Conservation (phyloP, 1,139 yeast species). For the Lodderomyces orthopsilosis region DNA sequence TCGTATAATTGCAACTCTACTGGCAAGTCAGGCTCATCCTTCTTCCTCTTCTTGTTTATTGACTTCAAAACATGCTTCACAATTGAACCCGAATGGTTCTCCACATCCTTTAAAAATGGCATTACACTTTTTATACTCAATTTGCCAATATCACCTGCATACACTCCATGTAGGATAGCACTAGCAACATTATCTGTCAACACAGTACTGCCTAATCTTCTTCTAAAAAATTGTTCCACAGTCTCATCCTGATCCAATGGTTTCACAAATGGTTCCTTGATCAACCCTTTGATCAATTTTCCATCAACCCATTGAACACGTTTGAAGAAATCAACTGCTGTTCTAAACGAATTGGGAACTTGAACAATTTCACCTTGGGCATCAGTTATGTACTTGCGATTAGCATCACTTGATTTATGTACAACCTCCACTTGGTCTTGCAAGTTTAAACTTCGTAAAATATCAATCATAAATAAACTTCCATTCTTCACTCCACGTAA, state of each 20-base stretch:
- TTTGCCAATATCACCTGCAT: conserved; percentile 76
- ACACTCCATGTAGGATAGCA: conserved; percentile 85
- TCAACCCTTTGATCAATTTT: conserved; percentile 28
- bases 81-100: conserved; percentile 60
- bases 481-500: conserved; percentile 70
- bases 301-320: conserved; percentile 15
- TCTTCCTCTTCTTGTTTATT: conserved; percentile 10
- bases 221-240: conserved; percentile 59
- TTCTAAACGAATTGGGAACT: conserved; percentile 47
- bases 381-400: conserved; percentile 57
- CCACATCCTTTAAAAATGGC: conserved; percentile 52
- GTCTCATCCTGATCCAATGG: conserved; percentile 56
- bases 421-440: conserved; percentile 49
- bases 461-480: conserved; percentile 58
- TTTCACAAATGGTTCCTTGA: conserved; percentile 43
- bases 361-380: conserved; percentile 40
- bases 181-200: conserved; percentile 67
- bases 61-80: conserved; percentile 29
- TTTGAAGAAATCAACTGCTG: conserved; percentile 39
- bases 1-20: conserved; percentile 27
- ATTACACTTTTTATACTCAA: conserved; percentile 65
- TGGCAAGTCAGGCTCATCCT: conserved; percentile 15
- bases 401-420: conserved; percentile 49
- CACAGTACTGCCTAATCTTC: conserved; percentile 62
- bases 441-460: conserved; percentile 43